Percentiles rank a stretch among this genome's conserved stretches.
Evolutionary conservation across 768 basidiomycete genomes (phyloP).

Genomic region (Boletus tomentosulus): DNA sequence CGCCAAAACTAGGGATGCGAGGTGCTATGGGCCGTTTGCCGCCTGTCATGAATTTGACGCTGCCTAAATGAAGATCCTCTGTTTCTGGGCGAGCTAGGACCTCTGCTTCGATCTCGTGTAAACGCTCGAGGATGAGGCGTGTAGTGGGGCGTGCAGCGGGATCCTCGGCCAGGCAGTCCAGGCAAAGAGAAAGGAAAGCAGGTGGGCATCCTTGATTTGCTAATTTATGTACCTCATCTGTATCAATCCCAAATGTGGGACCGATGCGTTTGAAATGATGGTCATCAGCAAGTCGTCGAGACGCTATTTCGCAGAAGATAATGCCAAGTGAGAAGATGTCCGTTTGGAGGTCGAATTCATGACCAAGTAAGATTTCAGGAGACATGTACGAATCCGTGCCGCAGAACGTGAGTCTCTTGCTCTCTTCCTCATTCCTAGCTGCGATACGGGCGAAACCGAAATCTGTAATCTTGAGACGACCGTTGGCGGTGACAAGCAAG

Average conservation of each 20-base stretch:
- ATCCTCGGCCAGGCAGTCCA: conserved; percentile 70
- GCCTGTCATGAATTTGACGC: conserved; percentile 76
- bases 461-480: conserved; percentile 96
- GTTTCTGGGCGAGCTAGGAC: conserved; percentile 66
- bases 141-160: conserved; percentile 72
- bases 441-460: conserved; percentile 97
- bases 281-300: conserved; percentile 83
- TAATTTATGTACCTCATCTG: conserved; percentile 61
- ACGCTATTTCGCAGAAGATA: conserved; percentile 88
- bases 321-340: conserved; percentile 94
- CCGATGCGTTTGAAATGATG: conserved; percentile 70
- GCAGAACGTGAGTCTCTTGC: conserved; percentile 78
- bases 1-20: conserved; percentile 85
- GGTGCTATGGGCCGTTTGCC: conserved; percentile 57
- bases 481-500: conserved; percentile 89
- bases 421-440: conserved; percentile 87
- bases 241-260: conserved; percentile 76
- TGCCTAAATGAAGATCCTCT: conserved; percentile 77
- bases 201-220: conserved; percentile 76
- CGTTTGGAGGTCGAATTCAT: conserved; percentile 89
- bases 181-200: conserved; percentile 68
- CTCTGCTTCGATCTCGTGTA: conserved; percentile 80
- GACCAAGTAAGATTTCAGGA: conserved; percentile 88
- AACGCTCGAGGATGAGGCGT: conserved; percentile 69
- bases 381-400: conserved; percentile 97